Base-by-base conservation (phyloP, 805 yeast genomes). In the Candida quercuum region DNA sequence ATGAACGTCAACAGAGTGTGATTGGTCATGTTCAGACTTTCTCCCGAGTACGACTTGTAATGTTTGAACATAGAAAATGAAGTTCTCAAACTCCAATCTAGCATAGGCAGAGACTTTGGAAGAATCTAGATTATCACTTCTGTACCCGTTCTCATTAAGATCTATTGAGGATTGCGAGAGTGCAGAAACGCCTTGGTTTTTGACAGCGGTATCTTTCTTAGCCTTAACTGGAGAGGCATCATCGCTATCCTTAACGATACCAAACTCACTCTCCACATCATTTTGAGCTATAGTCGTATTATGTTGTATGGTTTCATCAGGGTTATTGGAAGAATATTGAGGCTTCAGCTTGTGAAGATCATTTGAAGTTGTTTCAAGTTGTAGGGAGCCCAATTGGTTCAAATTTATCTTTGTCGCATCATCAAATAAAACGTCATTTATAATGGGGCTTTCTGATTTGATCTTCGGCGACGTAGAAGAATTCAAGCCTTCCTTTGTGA, bases 61-160 rank as follows among this genome's bases (percentile, higher is more conserved):
- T 1, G 99, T 93, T 63, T 93, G 99, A 10, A 93, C 96, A 51
- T 91, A 93, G 56, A 93, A 93, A 3, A 96, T 89, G 58, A 84
- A 91, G 46, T 86, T 78, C 42, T 86, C 96, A 59, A 93, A 93
- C 57, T 93, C 98, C 28, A 93, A 64, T 49, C 88, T 67, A 2
- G 93, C 93, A 57, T 69, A 69, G 2, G 73, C 74, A 4, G 67
- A 61, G 9, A 69, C 69, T 32, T 67, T 65, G 4, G 72, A 57
- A 18, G 40, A 45, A 22, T 47, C 45, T 2, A 27, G 23, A 3
- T 24, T n/a, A 21, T 18, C n/a, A 17, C 28, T 13, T 23, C 7
- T 26, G 11, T 28, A 14, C 5, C 13, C 24, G 20, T 9, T 14
- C 12, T 29, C 26, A 33, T n/a, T n/a, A n/a, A n/a, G n/a, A n/a